A percentile compares a stretch with the other conserved stretches of the same genome.
phyloP scores from a whole-genome alignment of 768 basidiomycete genomes.

The Cystobasidiopsis lactophilus region DNA sequence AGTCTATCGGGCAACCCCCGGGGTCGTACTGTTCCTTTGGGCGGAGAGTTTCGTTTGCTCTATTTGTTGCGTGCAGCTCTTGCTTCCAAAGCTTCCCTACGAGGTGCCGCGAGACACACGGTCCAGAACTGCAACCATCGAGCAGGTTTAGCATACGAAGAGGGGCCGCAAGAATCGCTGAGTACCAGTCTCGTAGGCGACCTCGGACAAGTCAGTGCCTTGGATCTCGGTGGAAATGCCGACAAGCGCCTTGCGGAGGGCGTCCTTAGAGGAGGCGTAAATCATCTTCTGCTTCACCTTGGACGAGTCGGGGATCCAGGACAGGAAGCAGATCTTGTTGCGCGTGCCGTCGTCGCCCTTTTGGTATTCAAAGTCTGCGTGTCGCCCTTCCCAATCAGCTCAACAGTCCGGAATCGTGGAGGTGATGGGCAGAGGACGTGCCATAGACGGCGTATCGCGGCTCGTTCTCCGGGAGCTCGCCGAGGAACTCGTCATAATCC shows the following conservation, averaged over 20 bases:
- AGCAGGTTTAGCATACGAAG: no score
- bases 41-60: no score
- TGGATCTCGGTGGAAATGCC: conserved; percentile 68
- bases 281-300: conserved; percentile 86
- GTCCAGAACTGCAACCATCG: neutral
- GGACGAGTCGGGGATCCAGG: conserved; percentile 69
- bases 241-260: conserved; percentile 44
- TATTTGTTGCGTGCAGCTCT: no score
- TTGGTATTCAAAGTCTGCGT: conserved; percentile 67
- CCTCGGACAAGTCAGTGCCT: conserved; percentile 54
- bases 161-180: no score
- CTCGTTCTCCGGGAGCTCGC: conserved; percentile 45
- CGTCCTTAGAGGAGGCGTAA: conserved; percentile 67
- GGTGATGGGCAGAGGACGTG: neutral
- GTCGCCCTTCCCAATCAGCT: neutral
- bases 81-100: no score
- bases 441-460: conserved; percentile 64
- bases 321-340: conserved; percentile 63
- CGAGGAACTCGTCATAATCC: conserved; percentile 50
- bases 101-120: neutral
- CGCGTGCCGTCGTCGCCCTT: conserved; percentile 48
- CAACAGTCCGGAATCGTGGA: neutral
- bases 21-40: no score
- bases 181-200: conserved; percentile 45
- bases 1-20: no score